Base-by-base conservation (phyloP, 148 eudicot genomes). In the Fagopyrum esculentum region DNA sequence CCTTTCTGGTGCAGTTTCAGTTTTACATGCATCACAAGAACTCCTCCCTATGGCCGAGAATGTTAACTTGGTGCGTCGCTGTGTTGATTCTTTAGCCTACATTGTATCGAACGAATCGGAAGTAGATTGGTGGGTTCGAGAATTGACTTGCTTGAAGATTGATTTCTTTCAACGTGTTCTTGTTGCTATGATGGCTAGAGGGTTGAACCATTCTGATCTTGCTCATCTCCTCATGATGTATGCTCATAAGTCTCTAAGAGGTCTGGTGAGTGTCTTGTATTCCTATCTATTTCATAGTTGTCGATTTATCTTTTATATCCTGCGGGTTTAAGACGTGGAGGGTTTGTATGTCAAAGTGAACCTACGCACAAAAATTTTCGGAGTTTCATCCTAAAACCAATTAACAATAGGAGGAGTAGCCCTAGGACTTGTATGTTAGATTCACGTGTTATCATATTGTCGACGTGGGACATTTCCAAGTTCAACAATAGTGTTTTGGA, bases 181-280 rank as follows among this genome's bases (percentile, higher is more conserved):
- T 12, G 83, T 88, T 72, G 97, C 98, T 54, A 85, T 92, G 90
- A 77, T 86, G 47, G 88, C 90, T 4, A 90, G 97, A 85, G 98
- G 98, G 59, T 87, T 91, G 71, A 84, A 89, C 61, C 92, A 92
- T 52, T 84, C 71, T 78, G 92, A 91, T 16, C 88, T 94, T 75
- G 96, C 89, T 71, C 98, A 96, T 6, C 74, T 92, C 45, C 91
- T 94, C 61, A 90, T 87, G 92, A 84, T 94, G 11, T 94, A 92
- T 77, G 96, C 92, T 12, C 92, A 94, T 71, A 91, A 90, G 80
- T 84, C 90, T 76, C 91, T 94, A 74, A 86, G 91, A 78, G 40
- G 40, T 35, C 3, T 35, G 40, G 40, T 35, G 3, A 35, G 40
- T 35, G 40, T 35, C 40, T 35, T 22, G 0, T 22, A 22, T 22